Conservation (phyloP, 208 protist genomes). For the Porcisia deanei region DNA sequence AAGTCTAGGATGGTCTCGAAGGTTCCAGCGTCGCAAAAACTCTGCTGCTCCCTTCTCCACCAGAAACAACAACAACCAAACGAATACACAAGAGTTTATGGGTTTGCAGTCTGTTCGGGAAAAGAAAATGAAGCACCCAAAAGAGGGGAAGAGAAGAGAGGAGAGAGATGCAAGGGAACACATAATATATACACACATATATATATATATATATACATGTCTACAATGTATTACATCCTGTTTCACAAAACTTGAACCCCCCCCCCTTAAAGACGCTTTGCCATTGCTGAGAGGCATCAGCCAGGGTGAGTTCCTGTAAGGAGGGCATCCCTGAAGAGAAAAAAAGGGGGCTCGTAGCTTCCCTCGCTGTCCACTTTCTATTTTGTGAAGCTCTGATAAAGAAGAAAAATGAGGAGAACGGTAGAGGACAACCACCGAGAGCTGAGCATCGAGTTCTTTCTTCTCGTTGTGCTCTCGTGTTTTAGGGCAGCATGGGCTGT, state of each 20-base stretch:
- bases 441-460: neutral
- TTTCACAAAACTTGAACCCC: no score
- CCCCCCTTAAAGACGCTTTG: neutral
- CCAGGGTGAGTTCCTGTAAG: neutral
- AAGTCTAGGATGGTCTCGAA: no score
- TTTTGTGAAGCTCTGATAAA: neutral
- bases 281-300: neutral
- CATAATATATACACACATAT: neutral
- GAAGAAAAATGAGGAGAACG: neutral
- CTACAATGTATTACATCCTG: no score
- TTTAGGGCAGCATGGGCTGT: neutral
- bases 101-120: neutral
- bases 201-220: neutral
- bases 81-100: no score
- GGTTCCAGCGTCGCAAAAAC: no score
- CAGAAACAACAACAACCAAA: no score
- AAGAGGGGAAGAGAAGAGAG: slow-evolving; percentile 30
- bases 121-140: slow-evolving; percentile 44
- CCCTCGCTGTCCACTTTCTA: neutral
- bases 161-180: neutral
- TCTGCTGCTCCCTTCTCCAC: no score
- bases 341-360: neutral
- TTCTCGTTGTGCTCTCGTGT: neutral
- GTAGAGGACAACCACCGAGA: neutral
- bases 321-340: no score